phyloP scores from a whole-genome alignment of 1,139 yeast species.

The Saccharomyces hybrid region DNA sequence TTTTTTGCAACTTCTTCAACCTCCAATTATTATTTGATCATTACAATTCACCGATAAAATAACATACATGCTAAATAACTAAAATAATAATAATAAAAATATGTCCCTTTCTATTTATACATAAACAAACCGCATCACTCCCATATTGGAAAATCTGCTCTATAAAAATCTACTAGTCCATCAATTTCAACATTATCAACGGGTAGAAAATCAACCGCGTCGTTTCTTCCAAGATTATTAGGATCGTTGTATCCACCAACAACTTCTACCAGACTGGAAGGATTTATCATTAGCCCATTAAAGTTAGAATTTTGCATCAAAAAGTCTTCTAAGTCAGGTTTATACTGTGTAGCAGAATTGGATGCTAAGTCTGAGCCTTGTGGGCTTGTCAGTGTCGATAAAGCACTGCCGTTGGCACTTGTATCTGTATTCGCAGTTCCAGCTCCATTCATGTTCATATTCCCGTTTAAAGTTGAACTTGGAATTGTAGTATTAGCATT shows the following conservation, averaged over 20 bases:
- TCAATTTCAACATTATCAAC: constrained; percentile 23
- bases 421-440: constrained; percentile 4
- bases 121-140: constrained; percentile 6
- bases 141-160: constrained; percentile 19
- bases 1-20: constrained; percentile 11
- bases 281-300: constrained; percentile 27
- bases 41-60: neutral
- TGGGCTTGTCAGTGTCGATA: constrained; percentile 8
- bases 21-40: too few species aligned
- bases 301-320: constrained; percentile 27
- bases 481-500: neutral
- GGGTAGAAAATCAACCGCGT: constrained; percentile 20
- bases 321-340: constrained; percentile 31
- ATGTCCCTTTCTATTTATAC: neutral
- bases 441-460: neutral
- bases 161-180: constrained; percentile 17
- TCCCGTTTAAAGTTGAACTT: constrained; percentile 1
- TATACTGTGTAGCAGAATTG: constrained; percentile 4
- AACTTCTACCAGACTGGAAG: constrained; percentile 29
- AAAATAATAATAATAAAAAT: neutral
- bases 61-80: too few species aligned
- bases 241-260: constrained; percentile 24
- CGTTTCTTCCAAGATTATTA: constrained; percentile 9
- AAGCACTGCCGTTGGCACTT: constrained; percentile 1
- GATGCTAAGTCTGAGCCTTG: constrained; percentile 15